A percentile compares a stretch with the other conserved stretches of the same genome.
phyloP scores from a whole-genome alignment of 2,329 filamentous ascomycete species.

The Penicillium sp. region DNA sequence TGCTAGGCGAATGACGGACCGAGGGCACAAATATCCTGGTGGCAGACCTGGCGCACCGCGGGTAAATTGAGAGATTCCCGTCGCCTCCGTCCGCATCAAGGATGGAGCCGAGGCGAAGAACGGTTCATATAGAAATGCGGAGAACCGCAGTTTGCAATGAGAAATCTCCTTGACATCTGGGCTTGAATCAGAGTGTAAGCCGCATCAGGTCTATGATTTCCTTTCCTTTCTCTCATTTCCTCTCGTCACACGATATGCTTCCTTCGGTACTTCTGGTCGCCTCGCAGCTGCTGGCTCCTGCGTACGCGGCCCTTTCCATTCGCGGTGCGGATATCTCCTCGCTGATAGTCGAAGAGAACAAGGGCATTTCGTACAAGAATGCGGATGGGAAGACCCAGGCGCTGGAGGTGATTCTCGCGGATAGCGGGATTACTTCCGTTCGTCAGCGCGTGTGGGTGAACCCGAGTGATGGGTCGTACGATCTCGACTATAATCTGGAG shows the following conservation, averaged over 20 bases:
- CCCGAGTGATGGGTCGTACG: constrained; percentile 61
- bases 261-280: constrained; percentile 17
- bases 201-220: no score
- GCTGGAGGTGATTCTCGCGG: constrained; percentile 62
- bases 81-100: no score
- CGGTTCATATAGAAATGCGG: no score
- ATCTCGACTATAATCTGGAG: constrained; percentile 66
- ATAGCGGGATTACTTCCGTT: constrained; percentile 65
- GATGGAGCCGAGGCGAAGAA: no score
- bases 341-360: constrained; percentile 59
- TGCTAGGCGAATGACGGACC: no score
- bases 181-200: no score
- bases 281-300: constrained; percentile 16
- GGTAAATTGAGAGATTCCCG: no score
- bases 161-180: no score
- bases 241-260: constrained; percentile 18
- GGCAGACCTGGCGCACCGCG: no score
- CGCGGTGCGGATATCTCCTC: constrained; percentile 71
- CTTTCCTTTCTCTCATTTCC: no score
- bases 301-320: constrained; percentile 56
- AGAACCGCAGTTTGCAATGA: no score
- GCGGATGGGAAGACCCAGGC: constrained; percentile 52
- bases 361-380: constrained; percentile 61
- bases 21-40: no score
- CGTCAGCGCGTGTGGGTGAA: constrained; percentile 72